Conservation (phyloP, 352 stramenopile genomes). For the Thalassiosira livingstoniorum region DNA sequence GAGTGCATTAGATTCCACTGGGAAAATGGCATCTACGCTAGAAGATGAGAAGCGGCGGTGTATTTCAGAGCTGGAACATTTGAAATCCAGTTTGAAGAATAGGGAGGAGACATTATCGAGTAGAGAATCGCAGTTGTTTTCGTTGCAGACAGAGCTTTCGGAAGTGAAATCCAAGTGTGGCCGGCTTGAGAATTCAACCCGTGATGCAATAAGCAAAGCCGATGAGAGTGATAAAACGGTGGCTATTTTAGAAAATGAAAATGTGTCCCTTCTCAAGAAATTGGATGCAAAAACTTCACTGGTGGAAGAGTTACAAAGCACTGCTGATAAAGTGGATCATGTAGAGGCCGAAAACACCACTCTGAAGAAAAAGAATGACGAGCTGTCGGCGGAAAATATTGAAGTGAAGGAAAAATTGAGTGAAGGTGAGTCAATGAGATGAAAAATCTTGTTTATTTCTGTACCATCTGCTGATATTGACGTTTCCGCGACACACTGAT, state of each 20-base stretch:
- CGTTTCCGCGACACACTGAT: no score
- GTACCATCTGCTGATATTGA: no score
- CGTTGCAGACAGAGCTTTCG: conserved; percentile 37
- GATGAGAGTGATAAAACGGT: conserved; percentile 35
- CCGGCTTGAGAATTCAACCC: conserved; percentile 18
- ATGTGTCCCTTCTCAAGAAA: conserved; percentile 43
- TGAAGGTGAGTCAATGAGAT: no score
- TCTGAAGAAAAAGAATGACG: conserved; percentile 54
- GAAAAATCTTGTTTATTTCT: no score
- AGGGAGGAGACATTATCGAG: conserved; percentile 28
- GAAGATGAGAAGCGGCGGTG: conserved; percentile 16
- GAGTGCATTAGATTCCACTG: conserved; percentile 43
- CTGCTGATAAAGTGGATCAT: conserved; percentile 28
- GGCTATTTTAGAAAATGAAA: conserved; percentile 50
- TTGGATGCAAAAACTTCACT: conserved; percentile 33
- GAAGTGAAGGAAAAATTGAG: conserved; percentile 44
- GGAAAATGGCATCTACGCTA: conserved; percentile 20
- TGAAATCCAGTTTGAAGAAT: not conserved
- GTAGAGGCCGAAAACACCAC: conserved; percentile 41
- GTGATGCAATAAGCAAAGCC: conserved; percentile 20
- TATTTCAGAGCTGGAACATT: conserved; percentile 20
- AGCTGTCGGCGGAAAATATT: conserved; percentile 36
- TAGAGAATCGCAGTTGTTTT: conserved; percentile 25
- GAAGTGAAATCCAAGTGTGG: conserved; percentile 38
- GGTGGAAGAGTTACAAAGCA: conserved; percentile 47